These are phyloP conservation scores for Liriodendron chinense DNA, from an alignment of 164 flowering plant genomes.

Conservation along the genomic window DNA sequence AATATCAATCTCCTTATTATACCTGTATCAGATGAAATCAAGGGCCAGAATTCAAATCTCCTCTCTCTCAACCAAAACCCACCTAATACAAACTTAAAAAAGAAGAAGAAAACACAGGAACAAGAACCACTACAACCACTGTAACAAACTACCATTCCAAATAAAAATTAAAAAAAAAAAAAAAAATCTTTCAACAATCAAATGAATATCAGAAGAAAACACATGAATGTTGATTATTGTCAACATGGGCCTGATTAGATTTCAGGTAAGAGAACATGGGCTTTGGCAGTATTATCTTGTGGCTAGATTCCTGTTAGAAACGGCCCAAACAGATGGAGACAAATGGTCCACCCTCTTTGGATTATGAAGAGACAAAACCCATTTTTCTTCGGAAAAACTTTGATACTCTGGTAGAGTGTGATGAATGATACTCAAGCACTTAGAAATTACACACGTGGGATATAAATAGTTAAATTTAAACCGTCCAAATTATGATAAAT, in stretches of 20 bases:
- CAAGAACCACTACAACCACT: constrained; percentile 33
- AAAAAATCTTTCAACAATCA: constrained; percentile 19
- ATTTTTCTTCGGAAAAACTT: background rate
- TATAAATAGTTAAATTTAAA: too few species aligned
- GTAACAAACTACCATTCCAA: constrained; percentile 1
- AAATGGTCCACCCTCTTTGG: constrained; percentile 24
- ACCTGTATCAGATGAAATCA: constrained; percentile 2
- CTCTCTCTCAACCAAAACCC: constrained; percentile 44
- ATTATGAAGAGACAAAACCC: constrained; percentile 9
- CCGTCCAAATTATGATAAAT: too few species aligned
- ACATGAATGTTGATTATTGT: constrained; percentile 30
- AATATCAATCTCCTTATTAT: background rate
- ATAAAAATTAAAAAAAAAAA: constrained; percentile 12
- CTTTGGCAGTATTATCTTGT: constrained; percentile 16
- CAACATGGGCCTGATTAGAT: background rate
- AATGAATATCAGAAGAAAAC: constrained; percentile 21
- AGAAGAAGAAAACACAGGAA: constrained; percentile 50
- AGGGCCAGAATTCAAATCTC: constrained; percentile 9
- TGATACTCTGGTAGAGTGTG: too few species aligned
- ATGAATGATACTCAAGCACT: too few species aligned
- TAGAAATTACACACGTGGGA: too few species aligned
- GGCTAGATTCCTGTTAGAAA: constrained; percentile 27
- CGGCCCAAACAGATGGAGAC: constrained; percentile 38
- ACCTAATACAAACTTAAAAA: constrained; percentile 52
- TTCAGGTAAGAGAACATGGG: background rate